Conservation (phyloP, 192 early-diverging fungal genomes). For the Funneliformis mosseae region DNA sequence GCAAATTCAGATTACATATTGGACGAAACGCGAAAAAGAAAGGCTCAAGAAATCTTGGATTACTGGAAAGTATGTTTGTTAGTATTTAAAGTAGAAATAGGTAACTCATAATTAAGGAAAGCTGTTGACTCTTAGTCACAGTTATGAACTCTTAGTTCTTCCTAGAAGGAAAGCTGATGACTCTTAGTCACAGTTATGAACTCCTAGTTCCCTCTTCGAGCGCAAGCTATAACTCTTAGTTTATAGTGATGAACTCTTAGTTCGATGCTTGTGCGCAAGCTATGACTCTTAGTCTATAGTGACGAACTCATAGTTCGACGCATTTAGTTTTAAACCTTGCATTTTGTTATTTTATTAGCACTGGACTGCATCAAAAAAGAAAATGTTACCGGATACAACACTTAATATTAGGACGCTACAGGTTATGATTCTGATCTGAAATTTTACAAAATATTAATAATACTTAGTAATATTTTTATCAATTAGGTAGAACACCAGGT, state of each 20-base stretch:
- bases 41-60: conserved; percentile 10
- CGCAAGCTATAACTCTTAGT: conserved; percentile 22
- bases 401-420: too few species aligned
- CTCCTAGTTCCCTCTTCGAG: not conserved
- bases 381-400: too few species aligned
- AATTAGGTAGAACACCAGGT: too few species aligned
- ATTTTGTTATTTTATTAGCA: too few species aligned
- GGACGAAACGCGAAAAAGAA: conserved; percentile 18
- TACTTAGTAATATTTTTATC: too few species aligned
- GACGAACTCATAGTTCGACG: conserved; percentile 25
- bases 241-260: conserved; percentile 13
- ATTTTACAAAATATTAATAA: too few species aligned
- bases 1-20: not conserved
- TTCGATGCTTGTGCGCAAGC: conserved; percentile 9
- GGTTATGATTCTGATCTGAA: too few species aligned
- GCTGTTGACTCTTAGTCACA: too few species aligned
- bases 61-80: conserved; percentile 13
- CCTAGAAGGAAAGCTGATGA: not conserved
- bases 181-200: too few species aligned
- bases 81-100: not conserved
- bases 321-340: not conserved
- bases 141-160: not conserved
- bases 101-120: too few species aligned
- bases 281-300: conserved; percentile 28
- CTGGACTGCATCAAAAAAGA: too few species aligned